Evolutionary conservation across 202 grass and related monocot species (phyloP), one percentile per base, ranked within the genome.

Genomic region (Miscanthus sacchariflorus): DNA sequence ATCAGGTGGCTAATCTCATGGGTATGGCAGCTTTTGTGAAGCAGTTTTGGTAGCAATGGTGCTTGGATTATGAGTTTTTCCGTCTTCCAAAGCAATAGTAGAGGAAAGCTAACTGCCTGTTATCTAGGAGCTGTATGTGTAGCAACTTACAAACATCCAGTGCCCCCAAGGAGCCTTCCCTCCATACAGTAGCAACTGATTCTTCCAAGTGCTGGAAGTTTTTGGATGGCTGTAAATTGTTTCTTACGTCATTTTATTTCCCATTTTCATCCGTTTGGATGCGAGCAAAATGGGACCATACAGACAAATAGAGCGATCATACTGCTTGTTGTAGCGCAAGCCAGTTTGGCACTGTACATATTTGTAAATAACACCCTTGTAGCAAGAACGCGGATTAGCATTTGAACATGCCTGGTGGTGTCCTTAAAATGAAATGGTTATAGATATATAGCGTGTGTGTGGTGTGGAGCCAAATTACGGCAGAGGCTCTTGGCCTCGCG

Each of bases 261-360:
- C 66, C 64, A 35, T 66, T 85, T 30, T 44, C 72, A 44, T 64
- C 52, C 52, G 64, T 78, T 63, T 90, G 66, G 78, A 83, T 79
- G 58, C 14, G 56, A 70, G 63, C 11, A 74, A 56, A 56, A 56
- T 18, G 50, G 50, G 14, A 54, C 15, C 50, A 54, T 15, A 43
- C 2, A 54, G 50, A 54, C 52, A 79, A 43, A 33, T 24, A 33
- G 63, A 36, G 12, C 66, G 40, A 39, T 58, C 67, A 59, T 35
- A 30, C 25, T 58, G 23, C 73, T 49, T 46, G 27, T 68, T 82
- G 52, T 69, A 79, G 46, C 68, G 28, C 67, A 69, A 83, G 74
- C 75, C 59, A 81, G 74, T 89, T 83, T 83, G 86, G 12, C 50
- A 66, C 12, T 86, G 86, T 86, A 79, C 77, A 92, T 86, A 68